Evolutionary conservation across 495 filamentous ascomycete species (phyloP).

Genomic region (Aspergillus sclerotiicarbonarius): DNA sequence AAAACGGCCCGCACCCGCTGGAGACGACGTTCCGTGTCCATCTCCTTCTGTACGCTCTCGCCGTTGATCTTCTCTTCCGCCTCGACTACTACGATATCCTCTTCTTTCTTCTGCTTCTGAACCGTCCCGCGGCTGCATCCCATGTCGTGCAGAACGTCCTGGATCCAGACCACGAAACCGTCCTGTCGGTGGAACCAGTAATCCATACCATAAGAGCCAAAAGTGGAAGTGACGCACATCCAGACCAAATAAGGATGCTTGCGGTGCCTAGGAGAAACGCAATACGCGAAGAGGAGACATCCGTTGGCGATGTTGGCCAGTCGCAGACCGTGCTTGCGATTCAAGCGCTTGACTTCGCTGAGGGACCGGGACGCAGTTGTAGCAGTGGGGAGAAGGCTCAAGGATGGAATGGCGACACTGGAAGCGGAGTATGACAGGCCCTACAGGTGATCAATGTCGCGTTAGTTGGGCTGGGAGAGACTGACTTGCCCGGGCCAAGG

Average conservation of each 20-base stretch:
- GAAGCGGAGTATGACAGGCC: conserved; percentile 80
- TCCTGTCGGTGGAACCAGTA: conserved; percentile 46
- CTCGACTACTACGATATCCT: conserved; percentile 58
- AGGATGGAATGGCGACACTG: conserved; percentile 68
- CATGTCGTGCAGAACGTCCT: conserved; percentile 29
- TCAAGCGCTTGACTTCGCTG: conserved; percentile 56
- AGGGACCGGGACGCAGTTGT: conserved; percentile 63
- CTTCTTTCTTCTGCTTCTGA: conserved; percentile 59
- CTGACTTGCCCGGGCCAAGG: background rate
- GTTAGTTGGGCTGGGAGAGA: conserved; percentile 3
- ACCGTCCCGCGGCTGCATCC: conserved; percentile 16
- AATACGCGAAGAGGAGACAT: conserved; percentile 70
- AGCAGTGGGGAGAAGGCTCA: conserved; percentile 74
- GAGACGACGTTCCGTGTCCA: conserved; percentile 62
- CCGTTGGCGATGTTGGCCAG: conserved; percentile 59
- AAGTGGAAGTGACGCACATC: conserved; percentile 57
- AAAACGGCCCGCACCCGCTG: conserved; percentile 60
- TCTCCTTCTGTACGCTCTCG: conserved; percentile 70
- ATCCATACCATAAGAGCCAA: conserved; percentile 56
- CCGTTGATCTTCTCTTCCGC: conserved; percentile 66
- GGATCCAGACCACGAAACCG: conserved; percentile 30
- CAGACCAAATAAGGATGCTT: conserved; percentile 87
- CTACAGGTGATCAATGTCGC: conserved; percentile 39
- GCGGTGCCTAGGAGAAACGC: conserved; percentile 63
- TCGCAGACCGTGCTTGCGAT: conserved; percentile 55